Evolutionary conservation across 768 basidiomycete species (phyloP).

Genomic region (Tulasnella calospora): DNA sequence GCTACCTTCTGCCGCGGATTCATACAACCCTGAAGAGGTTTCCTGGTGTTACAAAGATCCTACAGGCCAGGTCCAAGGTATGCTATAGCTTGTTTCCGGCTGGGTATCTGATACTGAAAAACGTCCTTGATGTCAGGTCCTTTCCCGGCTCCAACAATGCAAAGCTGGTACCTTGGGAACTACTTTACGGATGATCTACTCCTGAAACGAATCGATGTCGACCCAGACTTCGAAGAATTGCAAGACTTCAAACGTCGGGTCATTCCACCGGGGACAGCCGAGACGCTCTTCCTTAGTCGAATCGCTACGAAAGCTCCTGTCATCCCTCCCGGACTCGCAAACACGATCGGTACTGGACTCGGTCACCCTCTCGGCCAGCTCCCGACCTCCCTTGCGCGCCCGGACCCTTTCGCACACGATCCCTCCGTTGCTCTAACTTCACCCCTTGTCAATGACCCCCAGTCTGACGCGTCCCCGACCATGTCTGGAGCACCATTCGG

Average conservation of each 20-base stretch:
- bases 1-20: not conserved
- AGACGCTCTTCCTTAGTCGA: constrained; percentile 36
- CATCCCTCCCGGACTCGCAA: constrained; percentile 15
- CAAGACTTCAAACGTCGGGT: constrained; percentile 35
- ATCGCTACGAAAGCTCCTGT: constrained; percentile 13
- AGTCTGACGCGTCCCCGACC: not conserved
- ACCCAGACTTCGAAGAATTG: constrained; percentile 36
- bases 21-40: constrained; percentile 38
- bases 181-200: constrained; percentile 81
- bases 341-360: not conserved
- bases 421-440: not conserved
- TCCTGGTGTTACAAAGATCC: constrained; percentile 95
- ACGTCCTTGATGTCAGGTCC: constrained; percentile 54
- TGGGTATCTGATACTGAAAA: not conserved
- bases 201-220: constrained; percentile 49
- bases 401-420: not conserved
- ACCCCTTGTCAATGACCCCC: not conserved
- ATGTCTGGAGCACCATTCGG: not conserved
- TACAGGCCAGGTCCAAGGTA: constrained; percentile 87
- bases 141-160: constrained; percentile 84
- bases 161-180: constrained; percentile 88
- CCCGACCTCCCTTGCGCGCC: not conserved
- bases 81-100: constrained; percentile 25
- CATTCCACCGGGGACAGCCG: constrained; percentile 33
- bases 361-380: not conserved